Evolutionary conservation across 176 grass and related monocot genomes (phyloP).

Genomic region (Oryza australiensis): DNA sequence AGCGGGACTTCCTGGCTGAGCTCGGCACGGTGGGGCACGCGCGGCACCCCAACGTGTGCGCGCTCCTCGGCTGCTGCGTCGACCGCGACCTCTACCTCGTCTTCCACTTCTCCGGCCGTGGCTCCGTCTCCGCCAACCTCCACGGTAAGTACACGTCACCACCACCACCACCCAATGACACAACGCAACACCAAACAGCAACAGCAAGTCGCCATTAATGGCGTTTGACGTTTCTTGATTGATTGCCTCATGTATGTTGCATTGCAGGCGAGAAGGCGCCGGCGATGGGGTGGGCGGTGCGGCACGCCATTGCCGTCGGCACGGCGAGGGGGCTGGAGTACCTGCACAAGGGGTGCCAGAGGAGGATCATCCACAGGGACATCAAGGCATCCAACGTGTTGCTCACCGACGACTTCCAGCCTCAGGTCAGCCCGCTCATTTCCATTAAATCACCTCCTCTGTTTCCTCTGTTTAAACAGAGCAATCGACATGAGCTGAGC

Average conservation of each 20-base stretch:
- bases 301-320: slow-evolving; percentile 68
- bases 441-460: background rate
- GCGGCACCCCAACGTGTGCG: slow-evolving; percentile 80
- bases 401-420: slow-evolving; percentile 71
- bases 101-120: slow-evolving; percentile 70
- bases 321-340: slow-evolving; percentile 82
- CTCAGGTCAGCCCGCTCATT: slow-evolving; percentile 45
- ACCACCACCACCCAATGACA: background rate
- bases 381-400: slow-evolving; percentile 93
- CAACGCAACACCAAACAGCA: no score
- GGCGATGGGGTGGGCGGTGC: slow-evolving; percentile 63
- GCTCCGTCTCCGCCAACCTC: slow-evolving; percentile 87
- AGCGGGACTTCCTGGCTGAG: slow-evolving; percentile 85
- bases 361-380: slow-evolving; percentile 92
- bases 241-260: background rate
- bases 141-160: slow-evolving; percentile 26
- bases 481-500: no score
- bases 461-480: background rate
- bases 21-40: slow-evolving; percentile 82
- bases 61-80: slow-evolving; percentile 77
- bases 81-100: slow-evolving; percentile 83
- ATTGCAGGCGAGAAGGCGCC: slow-evolving; percentile 46
- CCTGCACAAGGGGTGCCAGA: slow-evolving; percentile 85
- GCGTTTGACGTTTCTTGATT: background rate
- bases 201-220: background rate